Base-by-base conservation (phyloP, 2,329 filamentous ascomycete species). In the Ophiosphaerella korrae region DNA sequence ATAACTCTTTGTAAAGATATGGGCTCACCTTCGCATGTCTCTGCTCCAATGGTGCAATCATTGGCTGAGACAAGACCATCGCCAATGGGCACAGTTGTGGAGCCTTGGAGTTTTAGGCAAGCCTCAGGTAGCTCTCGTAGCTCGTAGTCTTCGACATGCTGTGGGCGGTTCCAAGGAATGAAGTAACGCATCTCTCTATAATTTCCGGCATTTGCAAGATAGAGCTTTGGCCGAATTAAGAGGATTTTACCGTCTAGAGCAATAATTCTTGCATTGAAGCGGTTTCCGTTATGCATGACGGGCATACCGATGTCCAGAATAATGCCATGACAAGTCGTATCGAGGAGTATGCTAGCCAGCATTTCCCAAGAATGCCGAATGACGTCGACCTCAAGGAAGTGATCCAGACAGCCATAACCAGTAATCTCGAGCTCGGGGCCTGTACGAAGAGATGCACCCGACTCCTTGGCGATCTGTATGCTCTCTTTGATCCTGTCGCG, bases 211-310 rank as follows among this genome's bases (percentile, higher is more conserved):
- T 88, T 87, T 41, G 87, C 87, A 5, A 92, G 80, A 62, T 79
- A 86, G 56, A 89, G 78, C 72, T 91, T 92, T 0, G 88, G 88
- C 9, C 88, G 79, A 50, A 94, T 87, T 51, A 88, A 77, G 14
- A 92, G 74, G 16, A 92, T 86, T 73, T 86, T 84, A 43, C 84
- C 81, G 59, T 92, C 82, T 43, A 85, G 78, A 53, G 78, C 77
- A 54, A 89, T 81, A n/a, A 88, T 77, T 21, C 88, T 78, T 59
- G 83, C 84, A 68, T 67, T 90, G 74, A 85, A 89, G 47, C 82
- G 78, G 45, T 82, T 77, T 62, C 85, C 84, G 36, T 82, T 74
- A 67, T 89, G 86, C 38, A 79, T 76, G 40, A 90, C 78, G 0
- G 31, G 80, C 54, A 65, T 59, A 29, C 64, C 64, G 35, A 67